phyloP scores from a whole-genome alignment of 495 filamentous ascomycete genomes.

The Opeltia flavorubescens region DNA sequence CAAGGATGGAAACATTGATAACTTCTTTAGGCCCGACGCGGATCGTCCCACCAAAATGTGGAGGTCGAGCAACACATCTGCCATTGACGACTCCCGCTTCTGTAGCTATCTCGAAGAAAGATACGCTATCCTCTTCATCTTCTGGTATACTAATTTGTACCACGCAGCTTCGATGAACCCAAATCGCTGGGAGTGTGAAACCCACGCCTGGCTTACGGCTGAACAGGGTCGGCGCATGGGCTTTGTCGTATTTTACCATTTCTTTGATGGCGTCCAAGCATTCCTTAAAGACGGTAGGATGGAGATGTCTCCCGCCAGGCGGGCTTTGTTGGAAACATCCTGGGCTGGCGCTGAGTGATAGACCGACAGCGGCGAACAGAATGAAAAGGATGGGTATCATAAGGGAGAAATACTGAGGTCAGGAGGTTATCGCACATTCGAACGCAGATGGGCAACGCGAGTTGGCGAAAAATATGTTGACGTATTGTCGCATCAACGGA shows the following conservation, averaged over 20 bases:
- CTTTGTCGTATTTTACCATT: not conserved
- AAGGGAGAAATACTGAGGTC: not conserved
- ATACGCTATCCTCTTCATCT: not conserved
- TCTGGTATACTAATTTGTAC: not conserved
- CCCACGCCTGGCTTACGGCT: not conserved
- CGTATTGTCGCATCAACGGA: too few species aligned
- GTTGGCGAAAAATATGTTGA: too few species aligned
- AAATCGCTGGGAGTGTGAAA: not conserved
- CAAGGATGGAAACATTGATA: not conserved
- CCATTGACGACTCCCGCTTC: slow-evolving; percentile 13
- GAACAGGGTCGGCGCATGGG: not conserved
- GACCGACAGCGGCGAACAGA: not conserved
- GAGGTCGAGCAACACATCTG: not conserved
- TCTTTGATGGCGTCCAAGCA: not conserved
- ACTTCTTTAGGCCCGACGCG: slow-evolving; percentile 1
- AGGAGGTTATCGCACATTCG: too few species aligned
- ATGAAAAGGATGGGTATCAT: too few species aligned
- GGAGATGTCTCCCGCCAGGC: not conserved
- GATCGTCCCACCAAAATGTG: not conserved
- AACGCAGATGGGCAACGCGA: too few species aligned
- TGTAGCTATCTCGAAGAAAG: slow-evolving; percentile 7
- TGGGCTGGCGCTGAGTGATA: not conserved
- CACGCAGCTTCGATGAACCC: not conserved
- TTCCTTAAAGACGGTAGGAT: not conserved
- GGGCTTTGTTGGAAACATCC: not conserved